Base-by-base conservation (phyloP, 2,329 filamentous ascomycete species). In the Aspergillus sp. region DNA sequence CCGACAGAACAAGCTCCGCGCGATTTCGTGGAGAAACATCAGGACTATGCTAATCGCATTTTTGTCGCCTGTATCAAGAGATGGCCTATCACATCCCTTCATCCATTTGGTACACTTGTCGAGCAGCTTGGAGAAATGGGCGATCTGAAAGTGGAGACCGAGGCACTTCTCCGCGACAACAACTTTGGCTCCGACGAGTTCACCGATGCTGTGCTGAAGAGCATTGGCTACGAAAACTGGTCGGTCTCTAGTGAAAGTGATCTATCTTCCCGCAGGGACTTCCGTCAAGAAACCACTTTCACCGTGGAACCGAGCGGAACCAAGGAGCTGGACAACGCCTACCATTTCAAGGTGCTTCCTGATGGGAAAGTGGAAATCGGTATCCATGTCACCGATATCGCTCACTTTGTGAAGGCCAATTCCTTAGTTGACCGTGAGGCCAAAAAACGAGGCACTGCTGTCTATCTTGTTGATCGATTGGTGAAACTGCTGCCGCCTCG, bases 11-110 rank as follows among this genome's bases (percentile, higher is more conserved):
- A 99, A 78, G 95, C 95, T 8, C 95, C 95, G 19, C 89, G 92
- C 37, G 95, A 98, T 77, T 99, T 99, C 69, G 95, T 99, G 27
- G 95, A 99, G 81, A 96, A 95, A 77, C 95, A 99, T 75, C 91
- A 96, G 75, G 91, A 97, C 31, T 99, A 98, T 69, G 92, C 93
- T 57, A 96, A 96, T 77, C 90, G 92, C 69, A 99, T 99, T 69
- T 99, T 99, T 66, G 95, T 99, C 66, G 95, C 95, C 48, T 97
- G 93, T 80, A 99, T 99, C 78, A 99, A 99, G 84, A 87, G 95
- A 71, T 99, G 95, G 95, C 95, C 95, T 62, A 99, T 99, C 70
- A 99, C 95, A 27, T 99, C 95, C n/a, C 86, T 99, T 56, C 95
- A 99, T 79, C 95, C 95, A 33, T 99, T 99, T 70, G 95, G 95